Evolutionary conservation across 1,284 basidiomycete genomes (phyloP), one percentile per base, ranked within the genome.

Genomic region (Schizopora paradoxa): DNA sequence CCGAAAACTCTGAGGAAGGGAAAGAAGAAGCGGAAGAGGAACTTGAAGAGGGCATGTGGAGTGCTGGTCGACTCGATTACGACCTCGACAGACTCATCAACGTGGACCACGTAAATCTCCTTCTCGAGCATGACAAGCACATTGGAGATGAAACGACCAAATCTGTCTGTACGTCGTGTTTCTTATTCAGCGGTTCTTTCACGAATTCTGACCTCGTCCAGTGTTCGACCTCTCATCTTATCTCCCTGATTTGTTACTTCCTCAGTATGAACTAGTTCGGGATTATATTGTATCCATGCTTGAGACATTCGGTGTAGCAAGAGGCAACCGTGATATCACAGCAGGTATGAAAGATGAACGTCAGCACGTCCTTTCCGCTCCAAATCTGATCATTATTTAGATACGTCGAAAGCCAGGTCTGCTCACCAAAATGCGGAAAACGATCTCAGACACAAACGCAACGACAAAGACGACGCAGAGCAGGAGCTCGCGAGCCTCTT

Each of bases 201-300:
- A 19, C 50, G 38, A 53, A 44, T 51, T 22, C 38, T 28, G 35
- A 37, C 18, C 33, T 23, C 22, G 28, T 21, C 11, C 61, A 93
- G 91, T 95, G 37, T 90, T 87, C 66, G 77, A 91, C 49, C 58
- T 94, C 23, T 73, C 84, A 37, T 77, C 86, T 22, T 97, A 97
- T 66, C 72, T 99, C 28, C 96, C 95, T 2, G 92, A 96, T 48
- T 69, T 78, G 2, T 55, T 93, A 10, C 63, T 87, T 34, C 87
- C 90, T 0, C 73, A 77, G 49, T 97, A 88, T 65, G 80, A 92
- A 54, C 68, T 74, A 8, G 61, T 88, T 53, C 82, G 84, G 16
- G 76, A 85, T 47, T 66, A 70, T 1, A 47, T 93, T 3, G 61
- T 88, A 28, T 75, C 77, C 5, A 77, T 76, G 73, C 68, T 97